phyloP scores from a whole-genome alignment of 495 filamentous ascomycete species.

The Penicillium malachiteum region DNA sequence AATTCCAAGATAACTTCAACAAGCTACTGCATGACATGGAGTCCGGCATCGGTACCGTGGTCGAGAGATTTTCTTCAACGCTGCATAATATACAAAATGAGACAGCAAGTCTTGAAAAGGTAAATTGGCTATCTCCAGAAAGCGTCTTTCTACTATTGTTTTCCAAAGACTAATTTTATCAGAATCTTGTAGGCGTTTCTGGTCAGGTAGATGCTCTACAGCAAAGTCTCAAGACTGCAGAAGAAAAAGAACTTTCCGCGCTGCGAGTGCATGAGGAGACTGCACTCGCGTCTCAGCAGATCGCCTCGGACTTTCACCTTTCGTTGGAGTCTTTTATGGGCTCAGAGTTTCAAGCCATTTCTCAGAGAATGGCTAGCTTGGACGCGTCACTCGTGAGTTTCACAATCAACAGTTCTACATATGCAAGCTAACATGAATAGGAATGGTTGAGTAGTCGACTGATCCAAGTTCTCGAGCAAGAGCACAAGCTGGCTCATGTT shows the following conservation, averaged over 20 bases:
- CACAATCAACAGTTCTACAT: background rate
- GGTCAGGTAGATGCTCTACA: conserved; percentile 31
- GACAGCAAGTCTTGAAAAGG: conserved; percentile 32
- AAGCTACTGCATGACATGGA: conserved; percentile 33
- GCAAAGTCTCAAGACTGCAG: conserved; percentile 30
- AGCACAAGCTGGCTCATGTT: conserved; percentile 35
- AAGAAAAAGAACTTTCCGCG: conserved; percentile 18
- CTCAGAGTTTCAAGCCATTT: conserved; percentile 25
- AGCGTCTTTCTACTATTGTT: background rate
- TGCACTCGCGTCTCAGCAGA: conserved; percentile 24
- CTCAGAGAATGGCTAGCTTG: conserved; percentile 29
- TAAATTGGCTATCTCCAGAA: conserved; percentile 2
- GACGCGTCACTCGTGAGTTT: conserved; percentile 33
- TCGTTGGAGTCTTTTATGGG: conserved; percentile 30
- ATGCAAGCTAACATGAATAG: conserved; percentile 5
- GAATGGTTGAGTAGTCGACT: conserved; percentile 35
- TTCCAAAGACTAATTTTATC: background rate
- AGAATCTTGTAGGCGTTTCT: conserved; percentile 20
- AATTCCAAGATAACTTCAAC: conserved; percentile 26
- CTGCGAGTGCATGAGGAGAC: conserved; percentile 24
- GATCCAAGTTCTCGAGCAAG: conserved; percentile 31
- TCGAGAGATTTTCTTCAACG: conserved; percentile 20
- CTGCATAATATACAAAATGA: conserved; percentile 26
- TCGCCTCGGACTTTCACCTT: conserved; percentile 28
- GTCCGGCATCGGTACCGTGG: conserved; percentile 18